Conservation (phyloP, 2,329 filamentous ascomycete species). For the Aspergillus ustus region DNA sequence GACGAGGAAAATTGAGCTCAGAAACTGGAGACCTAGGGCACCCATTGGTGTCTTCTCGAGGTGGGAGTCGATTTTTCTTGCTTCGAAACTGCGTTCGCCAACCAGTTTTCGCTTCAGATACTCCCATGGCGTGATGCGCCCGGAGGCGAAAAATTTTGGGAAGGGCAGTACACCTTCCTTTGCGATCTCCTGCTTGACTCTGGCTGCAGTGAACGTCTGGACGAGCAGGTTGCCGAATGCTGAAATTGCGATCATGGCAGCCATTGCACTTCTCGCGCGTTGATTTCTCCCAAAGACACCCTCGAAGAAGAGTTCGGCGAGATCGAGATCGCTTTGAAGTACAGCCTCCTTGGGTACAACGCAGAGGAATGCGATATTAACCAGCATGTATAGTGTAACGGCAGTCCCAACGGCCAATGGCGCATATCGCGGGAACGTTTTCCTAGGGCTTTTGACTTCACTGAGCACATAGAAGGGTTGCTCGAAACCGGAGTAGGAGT, state of each 20-base stretch:
- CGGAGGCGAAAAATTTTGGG: neutral
- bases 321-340: neutral
- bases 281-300: neutral
- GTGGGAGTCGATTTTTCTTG: neutral
- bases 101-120: neutral
- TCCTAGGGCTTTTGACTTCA: neutral
- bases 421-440: neutral
- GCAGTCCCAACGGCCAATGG: neutral
- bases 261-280: neutral
- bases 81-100: neutral
- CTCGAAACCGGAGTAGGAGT: conserved; percentile 1
- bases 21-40: neutral
- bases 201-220: conserved; percentile 1
- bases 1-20: conserved; percentile 1
- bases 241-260: neutral
- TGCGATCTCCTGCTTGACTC: conserved; percentile 3
- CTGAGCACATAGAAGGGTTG: conserved; percentile 2
- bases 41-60: neutral
- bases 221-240: conserved; percentile 1
- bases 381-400: neutral
- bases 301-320: conserved; percentile 1
- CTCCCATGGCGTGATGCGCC: neutral
- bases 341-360: conserved; percentile 1
- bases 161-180: neutral
- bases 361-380: neutral